phyloP scores from a whole-genome alignment of 495 filamentous ascomycete genomes.

The Trichocladium antarcticum region DNA sequence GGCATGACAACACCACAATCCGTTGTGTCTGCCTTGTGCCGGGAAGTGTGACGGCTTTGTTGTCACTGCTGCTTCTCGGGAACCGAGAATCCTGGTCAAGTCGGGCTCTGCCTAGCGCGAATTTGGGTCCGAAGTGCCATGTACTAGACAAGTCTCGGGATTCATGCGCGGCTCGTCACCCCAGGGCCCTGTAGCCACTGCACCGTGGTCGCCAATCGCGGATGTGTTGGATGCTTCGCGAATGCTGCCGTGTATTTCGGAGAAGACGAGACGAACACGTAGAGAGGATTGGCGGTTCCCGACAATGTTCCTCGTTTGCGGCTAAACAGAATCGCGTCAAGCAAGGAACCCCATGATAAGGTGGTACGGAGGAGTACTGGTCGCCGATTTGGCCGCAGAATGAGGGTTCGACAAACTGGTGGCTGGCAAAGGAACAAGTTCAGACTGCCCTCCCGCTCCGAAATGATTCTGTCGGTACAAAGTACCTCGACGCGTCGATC shows the following conservation, averaged over 20 bases:
- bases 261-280: slow-evolving; percentile 5
- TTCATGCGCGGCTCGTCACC: background rate
- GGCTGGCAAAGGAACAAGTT: slow-evolving; percentile 12
- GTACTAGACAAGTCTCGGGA: background rate
- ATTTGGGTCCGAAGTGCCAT: background rate
- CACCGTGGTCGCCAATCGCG: slow-evolving; percentile 9
- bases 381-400: slow-evolving; percentile 16
- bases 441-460: background rate
- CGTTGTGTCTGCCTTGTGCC: background rate
- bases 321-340: slow-evolving; percentile 24
- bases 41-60: background rate
- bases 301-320: slow-evolving; percentile 11
- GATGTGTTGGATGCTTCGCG: slow-evolving; percentile 5
- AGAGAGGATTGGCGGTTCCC: background rate
- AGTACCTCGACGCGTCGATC: background rate
- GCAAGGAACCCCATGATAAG: slow-evolving; percentile 9
- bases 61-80: background rate
- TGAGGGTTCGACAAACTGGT: slow-evolving; percentile 12
- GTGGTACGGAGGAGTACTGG: too few species aligned
- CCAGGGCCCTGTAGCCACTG: too few species aligned
- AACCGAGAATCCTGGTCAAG: background rate
- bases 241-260: slow-evolving; percentile 12
- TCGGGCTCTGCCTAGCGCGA: background rate
- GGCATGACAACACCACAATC: background rate
- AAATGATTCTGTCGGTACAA: background rate